Evolutionary conservation across 2,329 filamentous ascomycete species (phyloP), one percentile per base, ranked within the genome.

Genomic region (Colletotrichum abscissum): DNA sequence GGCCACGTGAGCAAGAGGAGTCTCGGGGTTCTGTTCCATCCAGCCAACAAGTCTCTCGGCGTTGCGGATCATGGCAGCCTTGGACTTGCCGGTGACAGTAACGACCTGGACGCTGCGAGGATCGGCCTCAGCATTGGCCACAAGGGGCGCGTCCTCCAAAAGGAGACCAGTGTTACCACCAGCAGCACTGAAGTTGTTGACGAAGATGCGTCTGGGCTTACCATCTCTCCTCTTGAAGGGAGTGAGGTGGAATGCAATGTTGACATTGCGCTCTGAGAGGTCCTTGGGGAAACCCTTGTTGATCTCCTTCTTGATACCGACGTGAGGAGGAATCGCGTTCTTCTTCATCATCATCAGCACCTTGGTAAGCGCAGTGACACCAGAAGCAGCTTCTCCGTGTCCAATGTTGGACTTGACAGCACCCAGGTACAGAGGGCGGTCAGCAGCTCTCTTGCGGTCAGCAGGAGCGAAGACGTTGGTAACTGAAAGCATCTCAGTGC

Each of bases 401-500:
- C 91, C 91, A 1, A 93, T 82, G 56, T 92, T 93, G 3, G 90
- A 86, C 76, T 93, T 93, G 6, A 90, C 86, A 0, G 91, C 86
- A 6, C 92, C 92, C 0, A 93, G 82, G 75, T 89, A 88, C 1
- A 94, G 83, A 0, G 90, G 88, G n/a, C 87, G 81, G 63, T 88
- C 82, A 0, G 80, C 79, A 1, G 86, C 81, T 30, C 86, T 83
- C 75, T 87, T 85, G 22, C 84, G 83, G 30, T 85, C 79, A 1
- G 84, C 83, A 5, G 88, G 86, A 0, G 87, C 87, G 75, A 87
- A 89, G 7, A 87, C 83, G 62, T 86, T 82, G 3, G 91, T 90
- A 62, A 97, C 93, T 0, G 92, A 95, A 1, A 90, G 86, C 92
- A 96, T 95, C 81, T 98, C 95, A 4, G 91, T 93, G 8, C 91